Percentiles rank a stretch among this genome's conserved stretches.
Evolutionary conservation across 2,329 filamentous ascomycete species (phyloP).

Genomic region (Monascus ruber): DNA sequence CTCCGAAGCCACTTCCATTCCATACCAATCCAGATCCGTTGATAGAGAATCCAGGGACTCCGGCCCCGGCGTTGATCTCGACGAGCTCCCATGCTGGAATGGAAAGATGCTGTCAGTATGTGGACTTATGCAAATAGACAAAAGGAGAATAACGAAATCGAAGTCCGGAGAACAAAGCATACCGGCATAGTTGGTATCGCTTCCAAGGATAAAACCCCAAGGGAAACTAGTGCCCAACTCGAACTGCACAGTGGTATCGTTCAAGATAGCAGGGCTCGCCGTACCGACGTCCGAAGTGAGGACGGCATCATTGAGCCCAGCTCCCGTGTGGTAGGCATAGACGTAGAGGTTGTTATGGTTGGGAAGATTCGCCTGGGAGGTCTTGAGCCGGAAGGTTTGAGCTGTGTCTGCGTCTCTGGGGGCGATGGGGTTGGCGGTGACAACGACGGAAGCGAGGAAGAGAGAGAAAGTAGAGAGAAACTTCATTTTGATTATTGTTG

Average conservation of each 20-base stretch:
- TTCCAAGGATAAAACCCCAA: slow-evolving; percentile 20
- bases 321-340: slow-evolving; percentile 29
- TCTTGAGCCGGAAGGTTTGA: slow-evolving; percentile 24
- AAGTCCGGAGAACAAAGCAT: slow-evolving; percentile 7
- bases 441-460: slow-evolving; percentile 16
- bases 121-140: neutral
- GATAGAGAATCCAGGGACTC: slow-evolving; percentile 20
- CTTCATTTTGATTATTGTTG: slow-evolving; percentile 12
- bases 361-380: slow-evolving; percentile 13
- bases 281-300: slow-evolving; percentile 12
- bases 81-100: slow-evolving; percentile 25
- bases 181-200: slow-evolving; percentile 24
- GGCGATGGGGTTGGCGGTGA: slow-evolving; percentile 14
- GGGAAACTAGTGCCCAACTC: slow-evolving; percentile 16
- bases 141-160: neutral
- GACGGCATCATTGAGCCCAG: slow-evolving; percentile 28
- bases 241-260: slow-evolving; percentile 21
- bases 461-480: slow-evolving; percentile 13
- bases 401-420: slow-evolving; percentile 8
- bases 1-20: slow-evolving; percentile 21
- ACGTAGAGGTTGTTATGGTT: slow-evolving; percentile 27
- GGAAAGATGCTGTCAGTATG: neutral
- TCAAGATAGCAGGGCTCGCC: slow-evolving; percentile 20
- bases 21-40: slow-evolving; percentile 15
- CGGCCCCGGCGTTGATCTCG: slow-evolving; percentile 23